Percentiles rank a stretch among this genome's conserved stretches.
Conservation (phyloP, 345 rosid species). For the Gossypium anomalum region DNA sequence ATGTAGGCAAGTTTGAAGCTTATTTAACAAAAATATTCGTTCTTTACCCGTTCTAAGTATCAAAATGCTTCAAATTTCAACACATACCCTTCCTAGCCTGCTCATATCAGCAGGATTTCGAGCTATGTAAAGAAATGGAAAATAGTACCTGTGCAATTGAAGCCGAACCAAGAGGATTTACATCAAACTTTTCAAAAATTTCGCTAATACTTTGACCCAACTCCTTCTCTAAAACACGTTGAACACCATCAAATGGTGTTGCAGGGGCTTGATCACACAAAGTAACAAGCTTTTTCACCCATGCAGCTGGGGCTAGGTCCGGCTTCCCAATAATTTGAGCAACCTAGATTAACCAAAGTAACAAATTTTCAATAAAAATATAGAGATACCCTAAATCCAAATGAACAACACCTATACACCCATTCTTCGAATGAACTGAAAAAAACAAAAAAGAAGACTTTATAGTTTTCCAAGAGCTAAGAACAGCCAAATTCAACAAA, state of each 20-base stretch:
- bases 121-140: not conserved
- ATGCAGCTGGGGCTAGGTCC: slow-evolving; percentile 86
- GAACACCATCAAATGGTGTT: slow-evolving; percentile 55
- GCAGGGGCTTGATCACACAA: slow-evolving; percentile 88
- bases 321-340: slow-evolving; percentile 94
- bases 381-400: too few species aligned
- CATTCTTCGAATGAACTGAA: too few species aligned
- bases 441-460: not conserved
- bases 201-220: slow-evolving; percentile 55
- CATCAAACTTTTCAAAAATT: slow-evolving; percentile 70
- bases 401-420: too few species aligned
- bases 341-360: slow-evolving; percentile 37
- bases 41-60: not conserved
- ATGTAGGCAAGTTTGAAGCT: slow-evolving; percentile 1
- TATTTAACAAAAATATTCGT: not conserved
- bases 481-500: slow-evolving; percentile 4
- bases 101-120: too few species aligned
- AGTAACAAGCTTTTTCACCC: slow-evolving; percentile 90
- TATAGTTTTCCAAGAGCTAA: not conserved
- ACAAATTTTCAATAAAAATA: not conserved
- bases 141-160: slow-evolving; percentile 87
- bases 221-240: slow-evolving; percentile 60
- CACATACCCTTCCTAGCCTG: not conserved
- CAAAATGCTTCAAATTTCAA: not conserved
- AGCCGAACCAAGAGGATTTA: slow-evolving; percentile 87